These are phyloP conservation scores for Trichoderma orchidacearum DNA, from an alignment of 495 filamentous ascomycete species.

Conservation along the genomic window DNA sequence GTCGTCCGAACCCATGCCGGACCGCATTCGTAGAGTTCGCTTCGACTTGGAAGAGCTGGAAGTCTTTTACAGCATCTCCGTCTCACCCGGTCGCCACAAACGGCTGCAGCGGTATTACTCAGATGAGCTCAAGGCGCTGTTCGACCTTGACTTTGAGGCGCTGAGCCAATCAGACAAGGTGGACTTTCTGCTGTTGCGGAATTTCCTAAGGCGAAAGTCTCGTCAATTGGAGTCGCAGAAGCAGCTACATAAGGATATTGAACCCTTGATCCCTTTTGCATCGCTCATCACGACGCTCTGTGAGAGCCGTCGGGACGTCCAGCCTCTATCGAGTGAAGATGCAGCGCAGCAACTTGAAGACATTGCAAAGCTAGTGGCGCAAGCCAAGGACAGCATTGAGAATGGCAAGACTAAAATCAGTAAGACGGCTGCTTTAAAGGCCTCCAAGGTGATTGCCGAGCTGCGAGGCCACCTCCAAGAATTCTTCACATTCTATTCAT, in stretches of 20 bases:
- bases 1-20: constrained; percentile 13
- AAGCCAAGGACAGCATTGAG: constrained; percentile 10
- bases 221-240: constrained; percentile 22
- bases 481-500: constrained; percentile 28
- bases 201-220: constrained; percentile 19
- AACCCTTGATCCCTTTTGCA: constrained; percentile 23
- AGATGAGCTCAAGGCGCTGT: constrained; percentile 14
- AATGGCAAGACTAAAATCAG: constrained; percentile 13
- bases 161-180: constrained; percentile 25
- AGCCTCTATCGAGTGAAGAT: constrained; percentile 17
- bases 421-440: constrained; percentile 28
- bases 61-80: constrained; percentile 20
- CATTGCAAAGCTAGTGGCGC: constrained; percentile 9
- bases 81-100: constrained; percentile 14
- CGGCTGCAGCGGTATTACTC: constrained; percentile 14
- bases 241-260: constrained; percentile 16
- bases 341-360: constrained; percentile 19
- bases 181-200: constrained; percentile 28
- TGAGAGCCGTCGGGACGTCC: constrained; percentile 21
- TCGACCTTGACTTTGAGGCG: constrained; percentile 14
- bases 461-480: constrained; percentile 23
- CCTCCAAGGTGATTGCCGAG: constrained; percentile 17
- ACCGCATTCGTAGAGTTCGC: constrained; percentile 16
- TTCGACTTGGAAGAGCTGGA: constrained; percentile 18
- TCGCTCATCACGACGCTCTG: constrained; percentile 19